These are phyloP conservation scores for Leccinum broughii DNA, from an alignment of 768 basidiomycete genomes.

Conservation along the genomic window DNA sequence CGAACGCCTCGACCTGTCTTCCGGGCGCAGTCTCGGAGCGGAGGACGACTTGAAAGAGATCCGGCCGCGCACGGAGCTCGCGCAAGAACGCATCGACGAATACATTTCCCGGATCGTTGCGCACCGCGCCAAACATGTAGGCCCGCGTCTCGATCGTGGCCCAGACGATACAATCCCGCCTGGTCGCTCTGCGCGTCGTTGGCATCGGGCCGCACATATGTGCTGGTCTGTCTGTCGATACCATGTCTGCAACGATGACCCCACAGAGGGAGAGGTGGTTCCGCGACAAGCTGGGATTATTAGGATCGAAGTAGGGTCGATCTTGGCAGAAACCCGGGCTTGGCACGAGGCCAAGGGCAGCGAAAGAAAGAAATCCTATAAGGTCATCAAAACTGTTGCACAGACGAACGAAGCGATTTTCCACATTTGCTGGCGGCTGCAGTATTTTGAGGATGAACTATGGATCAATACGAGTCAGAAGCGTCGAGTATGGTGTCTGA, in stretches of 20 bases:
- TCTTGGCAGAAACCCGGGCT: conserved; percentile 21
- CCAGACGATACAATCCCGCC: conserved; percentile 25
- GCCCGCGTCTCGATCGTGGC: conserved; percentile 21
- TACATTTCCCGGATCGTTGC: conserved; percentile 24
- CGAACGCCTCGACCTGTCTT: conserved; percentile 26
- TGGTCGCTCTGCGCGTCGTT: conserved; percentile 8
- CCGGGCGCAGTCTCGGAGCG: conserved; percentile 31
- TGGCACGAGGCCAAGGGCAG: conserved; percentile 19
- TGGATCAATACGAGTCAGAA: not conserved
- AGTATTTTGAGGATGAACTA: conserved; percentile 9
- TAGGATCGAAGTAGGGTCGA: not conserved
- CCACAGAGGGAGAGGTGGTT: conserved; percentile 27
- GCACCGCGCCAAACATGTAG: conserved; percentile 35
- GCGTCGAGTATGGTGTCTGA: not conserved
- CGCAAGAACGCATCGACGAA: conserved; percentile 30
- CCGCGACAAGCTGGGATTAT: conserved; percentile 8
- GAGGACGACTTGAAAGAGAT: conserved; percentile 33
- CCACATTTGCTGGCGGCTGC: conserved; percentile 20
- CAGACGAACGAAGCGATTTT: conserved; percentile 33
- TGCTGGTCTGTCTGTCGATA: not conserved
- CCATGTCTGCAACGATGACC: conserved; percentile 23
- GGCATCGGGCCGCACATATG: conserved; percentile 3
- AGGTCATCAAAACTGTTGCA: conserved; percentile 34
- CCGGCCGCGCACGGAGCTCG: conserved; percentile 32
- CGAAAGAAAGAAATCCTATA: conserved; percentile 31